Evolutionary conservation across 495 filamentous ascomycete species (phyloP).

Genomic region (Staphylotrichum longicolle): DNA sequence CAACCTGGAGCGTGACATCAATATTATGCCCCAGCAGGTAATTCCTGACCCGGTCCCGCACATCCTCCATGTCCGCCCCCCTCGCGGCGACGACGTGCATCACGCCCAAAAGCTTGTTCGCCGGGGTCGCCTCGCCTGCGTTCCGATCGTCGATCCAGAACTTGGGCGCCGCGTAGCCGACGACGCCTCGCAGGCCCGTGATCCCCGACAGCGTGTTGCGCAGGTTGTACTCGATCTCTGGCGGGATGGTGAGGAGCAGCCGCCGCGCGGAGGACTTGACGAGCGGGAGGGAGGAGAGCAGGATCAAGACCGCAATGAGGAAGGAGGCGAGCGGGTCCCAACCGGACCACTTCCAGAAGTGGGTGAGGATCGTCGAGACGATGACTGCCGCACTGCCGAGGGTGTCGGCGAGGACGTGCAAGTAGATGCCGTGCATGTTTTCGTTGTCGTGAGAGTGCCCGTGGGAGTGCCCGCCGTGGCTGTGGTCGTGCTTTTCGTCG

Average conservation of each 20-base stretch:
- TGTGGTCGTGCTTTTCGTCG: constrained; percentile 38
- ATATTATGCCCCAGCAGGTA: constrained; percentile 62
- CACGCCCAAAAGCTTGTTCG: constrained; percentile 63
- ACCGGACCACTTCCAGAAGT: constrained; percentile 84
- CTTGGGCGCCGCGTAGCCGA: constrained; percentile 79
- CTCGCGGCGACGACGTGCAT: constrained; percentile 77
- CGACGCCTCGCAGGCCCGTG: constrained; percentile 76
- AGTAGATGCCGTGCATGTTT: constrained; percentile 98
- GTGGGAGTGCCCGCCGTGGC: constrained; percentile 48
- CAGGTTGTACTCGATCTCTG: constrained; percentile 82
- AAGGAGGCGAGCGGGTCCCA: constrained; percentile 95
- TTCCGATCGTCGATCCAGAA: constrained; percentile 89
- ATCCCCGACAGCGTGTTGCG: constrained; percentile 83
- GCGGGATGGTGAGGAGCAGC: constrained; percentile 79
- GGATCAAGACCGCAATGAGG: constrained; percentile 89
- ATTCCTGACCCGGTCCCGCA: constrained; percentile 61
- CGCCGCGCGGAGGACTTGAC: constrained; percentile 80
- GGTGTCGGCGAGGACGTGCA: constrained; percentile 94
- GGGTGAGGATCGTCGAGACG: constrained; percentile 81
- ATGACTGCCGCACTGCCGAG: constrained; percentile 94
- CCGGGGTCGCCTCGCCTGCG: constrained; percentile 32
- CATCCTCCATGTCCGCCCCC: constrained; percentile 70
- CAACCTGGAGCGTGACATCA: constrained; percentile 71
- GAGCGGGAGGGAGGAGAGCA: constrained; percentile 81
- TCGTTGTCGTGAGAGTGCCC: constrained; percentile 72